Evolutionary conservation across 805 yeast species (phyloP).

Genomic region (Metschnikowia colocasiae): DNA sequence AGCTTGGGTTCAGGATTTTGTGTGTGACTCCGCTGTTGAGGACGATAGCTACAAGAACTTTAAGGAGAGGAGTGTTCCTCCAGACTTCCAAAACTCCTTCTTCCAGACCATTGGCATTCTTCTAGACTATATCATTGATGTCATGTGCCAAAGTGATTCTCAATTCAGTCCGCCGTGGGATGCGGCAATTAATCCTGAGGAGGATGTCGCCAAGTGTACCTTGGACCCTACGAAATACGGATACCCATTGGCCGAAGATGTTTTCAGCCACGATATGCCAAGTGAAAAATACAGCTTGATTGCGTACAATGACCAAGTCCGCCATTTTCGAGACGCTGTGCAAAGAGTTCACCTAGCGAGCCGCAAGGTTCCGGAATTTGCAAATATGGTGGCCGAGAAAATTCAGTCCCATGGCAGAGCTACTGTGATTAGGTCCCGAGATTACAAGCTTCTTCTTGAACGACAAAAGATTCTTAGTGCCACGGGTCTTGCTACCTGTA

Average conservation of each 20-base stretch:
- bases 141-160: constrained; percentile 47
- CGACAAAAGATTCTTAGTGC: constrained; percentile 55
- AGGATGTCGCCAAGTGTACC: constrained; percentile 28
- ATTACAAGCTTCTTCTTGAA: constrained; percentile 46
- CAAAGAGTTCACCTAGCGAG: constrained; percentile 63
- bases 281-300: constrained; percentile 52
- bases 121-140: constrained; percentile 61
- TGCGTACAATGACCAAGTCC: constrained; percentile 75
- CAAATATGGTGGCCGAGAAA: constrained; percentile 64
- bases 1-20: constrained; percentile 60
- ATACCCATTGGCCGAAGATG: constrained; percentile 33
- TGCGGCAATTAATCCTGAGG: constrained; percentile 21
- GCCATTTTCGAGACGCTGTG: constrained; percentile 71
- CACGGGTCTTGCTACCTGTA: constrained; percentile 64
- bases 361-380: constrained; percentile 58
- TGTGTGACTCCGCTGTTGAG: constrained; percentile 41
- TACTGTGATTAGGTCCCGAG: constrained; percentile 54
- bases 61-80: constrained; percentile 33
- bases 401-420: constrained; percentile 68
- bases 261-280: constrained; percentile 27
- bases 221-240: constrained; percentile 45
- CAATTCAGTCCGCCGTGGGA: constrained; percentile 33
- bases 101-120: constrained; percentile 42
- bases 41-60: constrained; percentile 15
- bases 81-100: constrained; percentile 38